A percentile compares a stretch with the other conserved stretches of the same genome.
phyloP scores from a whole-genome alignment of 2,329 filamentous ascomycete genomes.

The Thermoascus crustaceus region DNA sequence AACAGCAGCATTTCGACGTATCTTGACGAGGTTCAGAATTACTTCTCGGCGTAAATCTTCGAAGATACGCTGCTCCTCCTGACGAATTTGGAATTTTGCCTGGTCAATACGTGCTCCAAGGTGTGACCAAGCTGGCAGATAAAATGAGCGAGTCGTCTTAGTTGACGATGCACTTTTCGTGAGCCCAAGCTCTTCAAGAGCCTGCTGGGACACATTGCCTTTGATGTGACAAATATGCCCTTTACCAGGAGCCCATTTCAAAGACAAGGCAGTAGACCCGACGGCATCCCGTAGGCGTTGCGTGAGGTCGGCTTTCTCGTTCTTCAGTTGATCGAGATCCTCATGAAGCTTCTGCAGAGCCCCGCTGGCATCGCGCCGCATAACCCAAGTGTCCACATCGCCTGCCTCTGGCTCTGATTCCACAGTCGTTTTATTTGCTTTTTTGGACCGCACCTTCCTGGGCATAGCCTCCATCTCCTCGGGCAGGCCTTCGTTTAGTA shows the following conservation, averaged over 20 bases:
- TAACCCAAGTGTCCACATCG: constrained; percentile 52
- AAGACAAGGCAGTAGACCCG: constrained; percentile 56
- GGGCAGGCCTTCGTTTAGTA: constrained; percentile 56
- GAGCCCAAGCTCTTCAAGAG: constrained; percentile 34
- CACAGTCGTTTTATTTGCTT: constrained; percentile 16
- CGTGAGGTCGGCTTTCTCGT: constrained; percentile 54
- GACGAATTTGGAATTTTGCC: constrained; percentile 65
- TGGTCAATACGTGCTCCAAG: constrained; percentile 75
- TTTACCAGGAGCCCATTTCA: constrained; percentile 79
- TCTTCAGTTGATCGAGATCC: constrained; percentile 52
- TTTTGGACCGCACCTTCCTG: constrained; percentile 37
- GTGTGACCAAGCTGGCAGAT: constrained; percentile 72
- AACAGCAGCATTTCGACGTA: constrained; percentile 82
- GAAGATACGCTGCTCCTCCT: constrained; percentile 78
- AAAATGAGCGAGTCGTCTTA: constrained; percentile 76
- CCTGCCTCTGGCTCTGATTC: constrained; percentile 28
- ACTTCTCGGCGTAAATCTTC: constrained; percentile 64
- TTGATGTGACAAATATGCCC: constrained; percentile 89
- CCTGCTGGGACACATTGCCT: constrained; percentile 55
- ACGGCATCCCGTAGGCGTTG: constrained; percentile 55
- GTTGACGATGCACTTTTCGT: constrained; percentile 63
- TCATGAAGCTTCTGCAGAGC: constrained; percentile 60
- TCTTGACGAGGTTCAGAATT: constrained; percentile 70
- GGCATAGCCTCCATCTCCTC: constrained; percentile 49
- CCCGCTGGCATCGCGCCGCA: constrained; percentile 58